phyloP scores from a whole-genome alignment of 495 filamentous ascomycete species.

The Trichoderma gamsii region DNA sequence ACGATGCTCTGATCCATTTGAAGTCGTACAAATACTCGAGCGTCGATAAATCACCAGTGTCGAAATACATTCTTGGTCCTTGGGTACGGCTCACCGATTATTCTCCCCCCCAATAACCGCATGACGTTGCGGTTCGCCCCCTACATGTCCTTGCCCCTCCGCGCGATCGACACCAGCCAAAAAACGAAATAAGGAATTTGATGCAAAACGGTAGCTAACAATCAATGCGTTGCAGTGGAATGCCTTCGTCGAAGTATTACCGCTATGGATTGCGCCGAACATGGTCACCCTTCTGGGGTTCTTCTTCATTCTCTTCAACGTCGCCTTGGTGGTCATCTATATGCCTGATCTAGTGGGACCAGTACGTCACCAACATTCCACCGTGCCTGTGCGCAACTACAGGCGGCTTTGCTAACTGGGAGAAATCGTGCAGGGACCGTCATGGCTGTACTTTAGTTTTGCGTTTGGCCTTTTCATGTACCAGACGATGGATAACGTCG shows the following conservation, averaged over 20 bases:
- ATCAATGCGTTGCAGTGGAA: slow-evolving; percentile 66
- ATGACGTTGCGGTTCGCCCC: slow-evolving; percentile 8
- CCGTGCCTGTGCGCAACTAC: neutral
- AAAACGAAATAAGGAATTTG: neutral
- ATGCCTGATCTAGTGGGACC: slow-evolving; percentile 92
- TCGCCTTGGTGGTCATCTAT: slow-evolving; percentile 68
- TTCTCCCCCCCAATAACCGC: slow-evolving; percentile 14
- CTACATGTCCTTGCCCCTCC: slow-evolving; percentile 8
- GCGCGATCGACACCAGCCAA: neutral
- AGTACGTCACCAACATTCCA: slow-evolving; percentile 42
- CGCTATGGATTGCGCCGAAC: slow-evolving; percentile 94
- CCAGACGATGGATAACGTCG: slow-evolving; percentile 97
- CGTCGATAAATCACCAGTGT: slow-evolving; percentile 94
- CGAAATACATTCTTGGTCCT: slow-evolving; percentile 84
- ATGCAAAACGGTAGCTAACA: slow-evolving; percentile 17
- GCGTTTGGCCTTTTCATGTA: slow-evolving; percentile 95
- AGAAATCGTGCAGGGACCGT: slow-evolving; percentile 54
- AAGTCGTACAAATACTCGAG: slow-evolving; percentile 94
- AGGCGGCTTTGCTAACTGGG: slow-evolving; percentile 14
- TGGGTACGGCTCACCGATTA: slow-evolving; percentile 59
- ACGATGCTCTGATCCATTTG: slow-evolving; percentile 67
- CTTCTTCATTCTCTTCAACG: slow-evolving; percentile 84
- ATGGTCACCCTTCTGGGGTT: slow-evolving; percentile 96
- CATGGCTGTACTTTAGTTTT: slow-evolving; percentile 93
- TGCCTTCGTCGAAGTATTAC: slow-evolving; percentile 85